Base-by-base conservation (phyloP, 768 basidiomycete genomes). In the Russula vinacea region DNA sequence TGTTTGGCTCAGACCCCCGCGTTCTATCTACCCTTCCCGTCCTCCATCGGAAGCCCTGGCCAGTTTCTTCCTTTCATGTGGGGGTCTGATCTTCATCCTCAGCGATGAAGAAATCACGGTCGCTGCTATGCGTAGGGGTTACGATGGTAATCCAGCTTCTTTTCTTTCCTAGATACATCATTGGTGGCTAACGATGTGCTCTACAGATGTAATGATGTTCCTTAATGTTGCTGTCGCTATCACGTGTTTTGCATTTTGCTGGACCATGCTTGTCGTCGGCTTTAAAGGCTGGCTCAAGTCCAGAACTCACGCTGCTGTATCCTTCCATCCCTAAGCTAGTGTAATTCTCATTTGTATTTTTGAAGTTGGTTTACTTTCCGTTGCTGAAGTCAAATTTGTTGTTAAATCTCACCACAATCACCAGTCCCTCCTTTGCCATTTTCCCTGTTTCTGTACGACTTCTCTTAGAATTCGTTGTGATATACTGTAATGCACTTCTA, bases 21-120 rank as follows among this genome's bases (percentile, higher is more conserved):
- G 81, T 14, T 93, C 92, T 2, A 80, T 88, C n/a, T 82, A 92
- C 16, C 96, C 96, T 2, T 92, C 90, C 16, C 85, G 94, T 10
- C 96, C 96, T 6, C 96, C 95, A 0, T 95, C 95, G 0, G 96
- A 98, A 77, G 89, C 89, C 6, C 76, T 98, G 45, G 91, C 88
- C 17, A 84, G 90, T 63, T 91, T 98, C 76, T 90, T 89, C 76
- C 79, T 95, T 56, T 84, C 94, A 8, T 88, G 88, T 60, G 95
- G 95, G 52, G 96, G 96, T 11, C 73, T 98, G 62, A 81, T 87
- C 56, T 98, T 98, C 76, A 91, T 95, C 74, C 83, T 94, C 63
- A 92, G 90, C 40, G 89, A 88, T 9, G 94, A 98, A 76, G 92
- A 96, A 70, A 73, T 98, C 24, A 90, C 91, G 3, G 83, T 91